phyloP scores from a whole-genome alignment of 2,329 filamentous ascomycete genomes.

The Scedosporium minutisporum region DNA sequence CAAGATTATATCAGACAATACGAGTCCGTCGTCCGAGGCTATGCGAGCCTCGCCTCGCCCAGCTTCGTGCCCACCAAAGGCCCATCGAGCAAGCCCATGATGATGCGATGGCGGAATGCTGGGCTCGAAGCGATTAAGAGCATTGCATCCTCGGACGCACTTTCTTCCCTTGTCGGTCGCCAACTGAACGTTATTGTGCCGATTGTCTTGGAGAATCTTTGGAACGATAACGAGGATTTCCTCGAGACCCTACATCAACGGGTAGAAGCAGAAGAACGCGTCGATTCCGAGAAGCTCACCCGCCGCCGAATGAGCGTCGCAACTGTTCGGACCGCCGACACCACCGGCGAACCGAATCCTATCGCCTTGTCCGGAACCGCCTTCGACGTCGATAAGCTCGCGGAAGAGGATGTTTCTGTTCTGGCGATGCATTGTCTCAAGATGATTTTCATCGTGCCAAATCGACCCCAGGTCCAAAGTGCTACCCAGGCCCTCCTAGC shows the following conservation, averaged over 20 bases:
- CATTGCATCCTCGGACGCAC: conserved; percentile 68
- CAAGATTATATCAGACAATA: conserved; percentile 76
- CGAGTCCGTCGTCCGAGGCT: conserved; percentile 68
- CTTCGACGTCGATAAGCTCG: conserved; percentile 78
- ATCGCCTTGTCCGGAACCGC: conserved; percentile 71
- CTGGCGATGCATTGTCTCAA: conserved; percentile 80
- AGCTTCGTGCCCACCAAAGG: conserved; percentile 41
- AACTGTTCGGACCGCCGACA: conserved; percentile 64
- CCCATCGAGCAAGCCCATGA: conserved; percentile 58
- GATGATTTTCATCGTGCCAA: conserved; percentile 75
- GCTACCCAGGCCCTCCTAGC: conserved; percentile 65
- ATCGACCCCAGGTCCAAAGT: conserved; percentile 68
- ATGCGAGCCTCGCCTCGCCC: conserved; percentile 70
- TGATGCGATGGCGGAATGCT: conserved; percentile 66
- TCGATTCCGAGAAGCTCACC: conserved; percentile 52
- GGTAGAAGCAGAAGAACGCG: conserved; percentile 57
- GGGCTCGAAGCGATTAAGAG: conserved; percentile 73
- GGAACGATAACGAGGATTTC: conserved; percentile 62
- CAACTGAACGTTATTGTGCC: conserved; percentile 75
- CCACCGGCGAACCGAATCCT: conserved; percentile 51
- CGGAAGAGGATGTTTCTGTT: conserved; percentile 79
- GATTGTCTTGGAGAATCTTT: conserved; percentile 78
- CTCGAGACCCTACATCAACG: conserved; percentile 59
- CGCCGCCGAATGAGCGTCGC: conserved; percentile 69
- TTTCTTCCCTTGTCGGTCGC: conserved; percentile 64